Base-by-base conservation (phyloP, 805 yeast genomes). In the Gaillardinia entomophila region DNA sequence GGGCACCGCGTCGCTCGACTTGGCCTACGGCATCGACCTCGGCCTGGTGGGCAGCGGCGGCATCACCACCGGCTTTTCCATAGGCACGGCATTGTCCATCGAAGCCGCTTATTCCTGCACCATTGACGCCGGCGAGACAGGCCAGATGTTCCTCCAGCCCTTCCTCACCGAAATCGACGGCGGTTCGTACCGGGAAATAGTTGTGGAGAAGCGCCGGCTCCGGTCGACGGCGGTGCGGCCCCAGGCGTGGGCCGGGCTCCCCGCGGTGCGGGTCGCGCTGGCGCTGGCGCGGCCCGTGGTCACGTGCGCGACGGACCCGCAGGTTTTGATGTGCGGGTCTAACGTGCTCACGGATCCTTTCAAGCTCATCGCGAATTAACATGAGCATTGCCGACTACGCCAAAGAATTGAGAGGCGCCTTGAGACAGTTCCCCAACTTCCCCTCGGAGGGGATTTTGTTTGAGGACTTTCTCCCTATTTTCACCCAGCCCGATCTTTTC, bases 381-480 rank as follows among this genome's bases (percentile, higher is more conserved):
- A 19, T 19, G 22, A 19, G 22, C 10, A 55, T 65, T 35, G 42
- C 43, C 30, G 53, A 45, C 31, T 45, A 64, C 30, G 65, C 71
- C 40, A 42, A 38, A 22, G 71, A 66, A 39, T 54, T 66, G 41
- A 62, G 52, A 36, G 53, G 53, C 12, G 47, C 51, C 38, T 55
- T 66, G 35, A 64, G 49, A 41, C 95, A 86, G 58, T 90, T 84
- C 71, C 95, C 90, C 43, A 87, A 92, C 67, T 92, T 92, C 70
- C 99, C 99, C 26, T 57, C 76, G 37, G 84, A 85, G 65, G 99
- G 99, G 10, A 77, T 92, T 42, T 67, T 92, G 24, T 92, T 92
- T 51, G 97, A 92, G 66, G 99, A 92, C 62, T 90, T 92, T 57
- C 71, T 92, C 53, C 99, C 99, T 30, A 82, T 92, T 44, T 92